Conservation (phyloP, 306 rosid species). For the Castanospermum australe region DNA sequence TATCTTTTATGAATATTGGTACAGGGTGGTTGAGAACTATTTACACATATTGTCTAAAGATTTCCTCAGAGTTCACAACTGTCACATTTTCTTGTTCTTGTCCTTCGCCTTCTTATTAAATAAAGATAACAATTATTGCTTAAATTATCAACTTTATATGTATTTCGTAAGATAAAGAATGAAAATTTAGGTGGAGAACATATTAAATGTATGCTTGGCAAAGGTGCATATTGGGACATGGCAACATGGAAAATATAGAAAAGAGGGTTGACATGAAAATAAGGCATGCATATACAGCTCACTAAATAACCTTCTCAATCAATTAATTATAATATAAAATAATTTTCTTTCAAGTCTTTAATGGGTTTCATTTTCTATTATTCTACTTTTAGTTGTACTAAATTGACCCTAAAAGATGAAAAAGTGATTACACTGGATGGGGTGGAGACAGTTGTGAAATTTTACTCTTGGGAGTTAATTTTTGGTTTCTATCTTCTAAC, state of each 20-base stretch:
- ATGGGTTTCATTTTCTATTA: background rate
- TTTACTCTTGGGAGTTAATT: too few species aligned
- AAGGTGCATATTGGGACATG: background rate
- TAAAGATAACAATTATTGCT: background rate
- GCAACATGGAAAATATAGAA: background rate
- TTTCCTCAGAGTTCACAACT: background rate
- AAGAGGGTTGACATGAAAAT: too few species aligned
- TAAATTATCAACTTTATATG: background rate
- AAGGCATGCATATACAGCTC: too few species aligned
- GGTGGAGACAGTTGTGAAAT: too few species aligned
- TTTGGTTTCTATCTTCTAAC: too few species aligned
- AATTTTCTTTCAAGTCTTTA: background rate
- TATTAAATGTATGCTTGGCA: background rate
- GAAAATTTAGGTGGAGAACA: background rate
- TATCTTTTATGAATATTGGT: background rate
- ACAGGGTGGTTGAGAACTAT: background rate
- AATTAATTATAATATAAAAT: background rate
- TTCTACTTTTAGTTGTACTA: background rate
- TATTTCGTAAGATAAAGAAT: too few species aligned
- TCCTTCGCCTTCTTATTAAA: background rate
- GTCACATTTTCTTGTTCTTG: constrained; percentile 1
- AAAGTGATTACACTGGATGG: too few species aligned
- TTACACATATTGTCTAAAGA: background rate
- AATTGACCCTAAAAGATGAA: too few species aligned
- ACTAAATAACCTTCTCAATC: background rate